Conservation (phyloP, 176 grass and related monocot genomes). For the Aegilops umbellulata region DNA sequence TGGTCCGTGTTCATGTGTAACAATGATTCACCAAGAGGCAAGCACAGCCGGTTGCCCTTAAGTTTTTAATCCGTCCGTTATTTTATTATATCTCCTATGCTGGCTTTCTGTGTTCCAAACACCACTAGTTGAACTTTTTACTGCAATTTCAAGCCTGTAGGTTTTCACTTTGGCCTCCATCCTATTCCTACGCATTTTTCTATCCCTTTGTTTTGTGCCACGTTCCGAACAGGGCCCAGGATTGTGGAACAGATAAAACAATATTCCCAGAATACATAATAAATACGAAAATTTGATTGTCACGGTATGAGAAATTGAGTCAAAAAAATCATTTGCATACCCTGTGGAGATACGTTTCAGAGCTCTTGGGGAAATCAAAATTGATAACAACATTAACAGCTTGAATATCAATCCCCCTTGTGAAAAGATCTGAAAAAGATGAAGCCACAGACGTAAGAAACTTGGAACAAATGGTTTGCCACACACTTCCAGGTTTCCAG, state of each 20-base stretch:
- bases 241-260: background rate
- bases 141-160: too few species aligned
- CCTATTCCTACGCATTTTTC: too few species aligned
- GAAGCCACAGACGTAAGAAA: constrained; percentile 13
- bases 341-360: constrained; percentile 99
- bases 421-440: constrained; percentile 84
- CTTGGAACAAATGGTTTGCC: background rate
- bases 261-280: background rate
- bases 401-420: constrained; percentile 98
- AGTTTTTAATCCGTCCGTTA: too few species aligned
- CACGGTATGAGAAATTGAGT: background rate
- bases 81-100: too few species aligned
- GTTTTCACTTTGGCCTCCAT: too few species aligned
- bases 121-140: too few species aligned
- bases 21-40: too few species aligned
- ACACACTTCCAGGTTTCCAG: background rate
- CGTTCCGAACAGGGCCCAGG: too few species aligned
- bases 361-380: constrained; percentile 98
- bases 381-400: constrained; percentile 99
- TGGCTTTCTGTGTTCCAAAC: too few species aligned
- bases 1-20: too few species aligned
- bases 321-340: constrained; percentile 40
- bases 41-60: too few species aligned
- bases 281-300: background rate
- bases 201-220: too few species aligned